These are phyloP conservation scores for Ocimum tenuiflorum DNA, from an alignment of 257 asterid genomes.

Conservation along the genomic window DNA sequence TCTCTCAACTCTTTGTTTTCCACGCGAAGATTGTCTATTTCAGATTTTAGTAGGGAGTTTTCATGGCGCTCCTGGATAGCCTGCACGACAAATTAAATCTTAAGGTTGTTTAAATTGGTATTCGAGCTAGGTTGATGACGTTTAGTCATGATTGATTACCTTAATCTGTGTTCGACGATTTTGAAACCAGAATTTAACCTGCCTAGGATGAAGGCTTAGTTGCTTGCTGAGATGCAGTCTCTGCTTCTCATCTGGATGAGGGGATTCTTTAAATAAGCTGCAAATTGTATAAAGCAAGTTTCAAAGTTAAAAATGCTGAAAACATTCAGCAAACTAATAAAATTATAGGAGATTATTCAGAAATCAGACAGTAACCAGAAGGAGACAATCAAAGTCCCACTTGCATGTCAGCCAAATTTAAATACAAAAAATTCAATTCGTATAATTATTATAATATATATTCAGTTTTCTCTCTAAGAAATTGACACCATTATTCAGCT, in stretches of 20 bases:
- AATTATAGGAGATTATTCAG: not conserved
- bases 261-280: conserved; percentile 82
- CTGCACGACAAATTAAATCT: conserved; percentile 27
- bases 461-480: conserved; percentile 5
- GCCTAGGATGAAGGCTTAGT: conserved; percentile 88
- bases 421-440: not conserved
- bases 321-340: not conserved
- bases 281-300: too few relatives aligned
- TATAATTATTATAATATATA: not conserved
- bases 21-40: conserved; percentile 65
- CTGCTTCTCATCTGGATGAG: conserved; percentile 97
- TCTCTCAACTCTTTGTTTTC: conserved; percentile 55
- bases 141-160: too few relatives aligned
- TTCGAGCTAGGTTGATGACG: too few relatives aligned
- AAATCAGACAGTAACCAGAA: not conserved
- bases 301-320: too few relatives aligned
- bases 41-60: conserved; percentile 56
- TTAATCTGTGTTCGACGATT: conserved; percentile 88
- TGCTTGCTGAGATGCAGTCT: conserved; percentile 70
- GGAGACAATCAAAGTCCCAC: not conserved
- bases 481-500: conserved; percentile 1
- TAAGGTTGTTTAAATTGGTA: too few relatives aligned
- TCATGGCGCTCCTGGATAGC: conserved; percentile 94
- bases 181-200: conserved; percentile 96
- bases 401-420: conserved; percentile 6